Evolutionary conservation across 208 protist genomes (phyloP), one percentile per base, ranked within the genome.

Genomic region (Leishmania martiniquensis): DNA sequence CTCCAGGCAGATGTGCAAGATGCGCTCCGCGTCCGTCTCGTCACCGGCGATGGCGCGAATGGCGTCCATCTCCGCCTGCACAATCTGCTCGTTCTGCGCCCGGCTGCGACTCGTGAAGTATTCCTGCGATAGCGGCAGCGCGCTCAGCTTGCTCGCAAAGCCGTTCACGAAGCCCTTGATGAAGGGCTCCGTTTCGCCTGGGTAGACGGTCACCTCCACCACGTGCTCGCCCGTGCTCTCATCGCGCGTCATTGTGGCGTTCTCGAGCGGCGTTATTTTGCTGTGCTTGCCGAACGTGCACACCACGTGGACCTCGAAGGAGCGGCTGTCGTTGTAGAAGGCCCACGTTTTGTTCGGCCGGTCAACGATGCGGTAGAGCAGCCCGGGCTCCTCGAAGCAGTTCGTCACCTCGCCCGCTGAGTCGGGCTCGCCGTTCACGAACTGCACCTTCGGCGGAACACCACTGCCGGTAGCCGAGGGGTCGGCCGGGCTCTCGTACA

Each of bases 261-360:
- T 90, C 39, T 91, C 91, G 17, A 95, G 84, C 25, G 89, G 83
- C 81, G 91, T 87, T n/a, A 97, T 71, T 73, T 94, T 95, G 80
- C 83, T 90, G 78, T 93, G 86, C 75, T 89, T 89, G 69, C 93
- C 89, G 73, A 97, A 96, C 10, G 85, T 89, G 80, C 86, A 93
- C 44, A 80, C 65, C 2, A 97, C 89, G 67, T 92, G 87, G 42
- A 96, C 85, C 81, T 96, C 90, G 74, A 90, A 97, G 51, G 76
- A 29, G 45, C 88, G 79, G 76, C 84, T 94, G 87, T 97, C 93
- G 78, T 97, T 97, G 89, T 96, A 97, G 77, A 97, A 97, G 73
- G 91, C 87, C 93, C 91, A 97, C 20, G 77, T 91, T 77, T 93
- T 93, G 47, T 87, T 86, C 67, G 84, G 85, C 25, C 84, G 85